phyloP scores from a whole-genome alignment of 202 grass and related monocot genomes.

The Zoysia matrella region DNA sequence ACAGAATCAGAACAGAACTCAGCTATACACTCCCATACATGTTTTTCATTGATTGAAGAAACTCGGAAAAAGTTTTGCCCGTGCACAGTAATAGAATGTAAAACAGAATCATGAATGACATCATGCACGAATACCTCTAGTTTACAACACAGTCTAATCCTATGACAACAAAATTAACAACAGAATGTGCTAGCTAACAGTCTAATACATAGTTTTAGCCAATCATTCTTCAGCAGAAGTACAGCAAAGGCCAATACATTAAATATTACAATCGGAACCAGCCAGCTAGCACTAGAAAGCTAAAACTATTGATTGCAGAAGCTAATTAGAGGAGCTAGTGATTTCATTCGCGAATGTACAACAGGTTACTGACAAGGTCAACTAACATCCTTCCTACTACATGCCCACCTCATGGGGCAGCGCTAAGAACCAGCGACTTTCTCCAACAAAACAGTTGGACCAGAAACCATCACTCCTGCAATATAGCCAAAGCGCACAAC shows the following conservation, averaged over 20 bases:
- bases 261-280: background rate
- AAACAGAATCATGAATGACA: no score
- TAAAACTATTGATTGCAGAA: background rate
- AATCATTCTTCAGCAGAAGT: no score
- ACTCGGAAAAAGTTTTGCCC: background rate
- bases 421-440: no score
- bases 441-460: background rate
- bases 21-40: background rate
- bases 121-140: background rate
- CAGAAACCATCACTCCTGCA: background rate
- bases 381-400: no score
- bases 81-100: background rate
- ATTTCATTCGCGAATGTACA: background rate
- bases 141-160: background rate
- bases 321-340: background rate
- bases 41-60: background rate
- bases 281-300: background rate
- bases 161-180: background rate
- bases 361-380: background rate
- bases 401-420: no score
- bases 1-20: constrained; percentile 8
- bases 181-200: background rate
- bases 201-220: background rate
- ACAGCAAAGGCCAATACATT: no score
- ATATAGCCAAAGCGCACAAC: no score